These are phyloP conservation scores for Thielaviopsis punctulata DNA, from an alignment of 2,329 filamentous ascomycete species.

Conservation along the genomic window DNA sequence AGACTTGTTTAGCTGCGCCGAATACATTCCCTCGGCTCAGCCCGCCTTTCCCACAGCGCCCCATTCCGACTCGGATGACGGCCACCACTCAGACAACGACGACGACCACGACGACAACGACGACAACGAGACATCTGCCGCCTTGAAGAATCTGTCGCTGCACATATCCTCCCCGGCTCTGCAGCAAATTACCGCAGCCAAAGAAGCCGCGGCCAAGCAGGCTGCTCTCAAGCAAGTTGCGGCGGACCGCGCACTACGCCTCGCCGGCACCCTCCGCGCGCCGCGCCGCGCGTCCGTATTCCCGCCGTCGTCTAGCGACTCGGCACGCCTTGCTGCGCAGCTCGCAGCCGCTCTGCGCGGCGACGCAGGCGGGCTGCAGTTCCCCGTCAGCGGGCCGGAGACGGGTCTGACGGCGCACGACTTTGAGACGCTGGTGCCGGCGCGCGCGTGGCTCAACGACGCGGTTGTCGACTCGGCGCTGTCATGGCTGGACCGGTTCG, in stretches of 20 bases:
- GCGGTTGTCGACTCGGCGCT: constrained; percentile 55
- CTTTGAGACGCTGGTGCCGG: constrained; percentile 42
- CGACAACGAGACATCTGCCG: not conserved
- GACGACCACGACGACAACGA: constrained; percentile 1
- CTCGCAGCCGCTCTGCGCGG: not conserved
- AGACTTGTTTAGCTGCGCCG: constrained; percentile 1
- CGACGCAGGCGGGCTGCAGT: not conserved
- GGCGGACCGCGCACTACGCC: not conserved
- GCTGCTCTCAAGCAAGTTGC: not conserved
- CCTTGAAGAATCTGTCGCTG: not conserved
- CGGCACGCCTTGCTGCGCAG: not conserved
- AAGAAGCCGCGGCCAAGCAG: not conserved
- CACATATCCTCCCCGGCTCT: not conserved
- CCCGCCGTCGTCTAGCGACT: not conserved
- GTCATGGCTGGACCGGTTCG: constrained; percentile 38
- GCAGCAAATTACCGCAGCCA: constrained; percentile 1
- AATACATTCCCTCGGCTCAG: not conserved
- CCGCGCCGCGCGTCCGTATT: not conserved
- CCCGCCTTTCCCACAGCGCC: not conserved
- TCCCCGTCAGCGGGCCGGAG: constrained; percentile 7
- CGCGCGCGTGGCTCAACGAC: constrained; percentile 55
- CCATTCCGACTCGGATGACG: no score
- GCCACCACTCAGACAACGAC: not conserved
- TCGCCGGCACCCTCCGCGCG: not conserved
- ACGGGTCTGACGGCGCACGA: constrained; percentile 29